These are phyloP conservation scores for Lentinula raphanica DNA, from an alignment of 768 basidiomycete species.

Conservation along the genomic window DNA sequence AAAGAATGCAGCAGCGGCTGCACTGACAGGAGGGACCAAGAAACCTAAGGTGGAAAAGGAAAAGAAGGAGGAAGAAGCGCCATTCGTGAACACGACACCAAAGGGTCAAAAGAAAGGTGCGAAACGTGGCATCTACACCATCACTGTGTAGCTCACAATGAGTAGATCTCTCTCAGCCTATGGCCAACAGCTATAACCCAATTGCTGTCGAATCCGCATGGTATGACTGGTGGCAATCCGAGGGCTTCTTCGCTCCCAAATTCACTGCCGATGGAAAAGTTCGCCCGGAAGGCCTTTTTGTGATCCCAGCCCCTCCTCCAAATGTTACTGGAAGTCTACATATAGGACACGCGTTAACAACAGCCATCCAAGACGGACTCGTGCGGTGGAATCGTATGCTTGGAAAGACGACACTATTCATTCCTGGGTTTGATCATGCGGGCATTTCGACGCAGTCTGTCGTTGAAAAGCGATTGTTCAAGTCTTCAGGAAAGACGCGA, in stretches of 20 bases:
- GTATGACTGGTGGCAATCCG: slow-evolving; percentile 96
- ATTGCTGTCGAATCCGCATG: slow-evolving; percentile 91
- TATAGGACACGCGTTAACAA: slow-evolving; percentile 91
- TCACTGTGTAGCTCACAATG: not conserved
- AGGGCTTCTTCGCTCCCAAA: slow-evolving; percentile 87
- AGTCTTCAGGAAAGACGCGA: slow-evolving; percentile 72
- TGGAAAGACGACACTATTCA: slow-evolving; percentile 84
- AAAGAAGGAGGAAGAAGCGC: slow-evolving; percentile 60
- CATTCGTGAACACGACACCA: slow-evolving; percentile 87
- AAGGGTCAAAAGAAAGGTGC: slow-evolving; percentile 92
- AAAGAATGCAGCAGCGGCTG: slow-evolving; percentile 39
- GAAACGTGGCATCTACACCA: slow-evolving; percentile 9
- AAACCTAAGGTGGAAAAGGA: slow-evolving; percentile 72
- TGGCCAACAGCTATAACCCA: slow-evolving; percentile 94
- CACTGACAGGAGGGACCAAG: slow-evolving; percentile 47
- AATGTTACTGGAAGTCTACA: slow-evolving; percentile 96
- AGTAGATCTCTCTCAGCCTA: slow-evolving; percentile 77
- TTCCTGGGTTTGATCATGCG: slow-evolving; percentile 96
- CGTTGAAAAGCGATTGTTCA: slow-evolving; percentile 89
- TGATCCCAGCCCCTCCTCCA: slow-evolving; percentile 88
- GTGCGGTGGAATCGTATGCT: slow-evolving; percentile 97
- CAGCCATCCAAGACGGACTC: slow-evolving; percentile 85
- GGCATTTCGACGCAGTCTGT: slow-evolving; percentile 98
- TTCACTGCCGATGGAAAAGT: slow-evolving; percentile 49
- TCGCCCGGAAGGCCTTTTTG: slow-evolving; percentile 66